Conservation (phyloP, 148 eudicot species). For the Vaccinium macrocarpon region DNA sequence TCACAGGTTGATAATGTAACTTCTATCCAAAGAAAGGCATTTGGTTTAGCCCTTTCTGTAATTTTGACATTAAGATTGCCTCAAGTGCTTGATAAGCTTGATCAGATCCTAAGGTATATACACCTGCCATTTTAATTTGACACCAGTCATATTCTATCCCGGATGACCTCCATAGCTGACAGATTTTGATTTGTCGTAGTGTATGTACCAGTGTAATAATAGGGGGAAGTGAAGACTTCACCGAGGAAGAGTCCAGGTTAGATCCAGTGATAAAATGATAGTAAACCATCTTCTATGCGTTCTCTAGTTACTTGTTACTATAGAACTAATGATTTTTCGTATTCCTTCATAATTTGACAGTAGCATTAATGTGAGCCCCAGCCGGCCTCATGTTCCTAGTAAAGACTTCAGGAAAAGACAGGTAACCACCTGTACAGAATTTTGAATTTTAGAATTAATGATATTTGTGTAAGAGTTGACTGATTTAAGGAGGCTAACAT, state of each 20-base stretch:
- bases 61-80: conserved; percentile 83
- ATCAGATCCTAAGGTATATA: conserved; percentile 79
- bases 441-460: not conserved
- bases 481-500: not conserved
- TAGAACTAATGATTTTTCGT: conserved; percentile 2
- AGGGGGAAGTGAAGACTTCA: conserved; percentile 73
- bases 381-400: conserved; percentile 72
- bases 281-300: not conserved
- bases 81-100: conserved; percentile 88
- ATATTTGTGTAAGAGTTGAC: not conserved
- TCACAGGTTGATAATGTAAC: conserved; percentile 78
- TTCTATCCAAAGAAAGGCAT: conserved; percentile 66
- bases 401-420: conserved; percentile 89
- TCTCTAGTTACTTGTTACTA: not conserved
- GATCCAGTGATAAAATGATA: not conserved
- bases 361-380: conserved; percentile 60
- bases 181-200: conserved; percentile 33
- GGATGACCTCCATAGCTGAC: conserved; percentile 6
- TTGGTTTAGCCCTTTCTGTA: conserved; percentile 90
- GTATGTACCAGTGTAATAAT: conserved; percentile 86
- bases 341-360: conserved; percentile 26
- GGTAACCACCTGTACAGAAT: conserved; percentile 35
- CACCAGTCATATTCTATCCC: not conserved
- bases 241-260: conserved; percentile 94
- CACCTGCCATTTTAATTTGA: conserved; percentile 1